phyloP scores from a whole-genome alignment of 2,329 filamentous ascomycete genomes.

The Huntiella abstrusa region DNA sequence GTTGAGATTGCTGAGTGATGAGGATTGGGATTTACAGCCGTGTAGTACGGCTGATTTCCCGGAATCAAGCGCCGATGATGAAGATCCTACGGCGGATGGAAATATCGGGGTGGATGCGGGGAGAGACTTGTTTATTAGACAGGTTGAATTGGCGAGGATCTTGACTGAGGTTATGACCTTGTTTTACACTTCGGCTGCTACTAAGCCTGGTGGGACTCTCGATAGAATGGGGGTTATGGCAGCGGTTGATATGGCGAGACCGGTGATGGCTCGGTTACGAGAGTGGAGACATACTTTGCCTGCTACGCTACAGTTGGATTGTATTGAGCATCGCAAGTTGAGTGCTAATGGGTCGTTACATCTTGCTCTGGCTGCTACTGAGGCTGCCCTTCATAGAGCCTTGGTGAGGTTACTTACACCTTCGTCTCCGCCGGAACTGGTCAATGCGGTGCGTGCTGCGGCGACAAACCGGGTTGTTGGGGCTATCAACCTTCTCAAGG shows the following conservation, averaged over 20 bases:
- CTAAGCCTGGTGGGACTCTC: conserved; percentile 6
- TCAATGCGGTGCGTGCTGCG: conserved; percentile 12
- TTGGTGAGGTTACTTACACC: conserved; percentile 18
- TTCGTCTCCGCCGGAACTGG: conserved; percentile 5
- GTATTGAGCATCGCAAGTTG: conserved; percentile 20
- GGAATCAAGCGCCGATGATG: conserved; percentile 15
- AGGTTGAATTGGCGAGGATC: conserved; percentile 25
- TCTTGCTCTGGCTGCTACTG: conserved; percentile 24
- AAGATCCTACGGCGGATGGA: conserved; percentile 15
- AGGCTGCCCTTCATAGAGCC: conserved; percentile 24
- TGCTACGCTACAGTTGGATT: conserved; percentile 23
- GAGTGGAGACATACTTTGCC: conserved; percentile 28
- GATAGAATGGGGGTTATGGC: conserved; percentile 9
- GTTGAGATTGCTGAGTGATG: conserved; percentile 28
- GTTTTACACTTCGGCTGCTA: conserved; percentile 13
- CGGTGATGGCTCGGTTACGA: conserved; percentile 26
- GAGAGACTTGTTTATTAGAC: conserved; percentile 23
- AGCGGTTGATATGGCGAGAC: conserved; percentile 27
- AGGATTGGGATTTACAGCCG: conserved; percentile 29
- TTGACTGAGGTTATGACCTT: conserved; percentile 23
- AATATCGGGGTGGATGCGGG: conserved; percentile 22
- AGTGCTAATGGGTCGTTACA: conserved; percentile 23
- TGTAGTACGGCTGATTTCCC: conserved; percentile 14
- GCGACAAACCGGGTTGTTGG: conserved; percentile 17
- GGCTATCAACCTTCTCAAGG: conserved; percentile 20